Evolutionary conservation across 148 eudicot genomes (phyloP).

Genomic region (Vaccinium corymbosum): DNA sequence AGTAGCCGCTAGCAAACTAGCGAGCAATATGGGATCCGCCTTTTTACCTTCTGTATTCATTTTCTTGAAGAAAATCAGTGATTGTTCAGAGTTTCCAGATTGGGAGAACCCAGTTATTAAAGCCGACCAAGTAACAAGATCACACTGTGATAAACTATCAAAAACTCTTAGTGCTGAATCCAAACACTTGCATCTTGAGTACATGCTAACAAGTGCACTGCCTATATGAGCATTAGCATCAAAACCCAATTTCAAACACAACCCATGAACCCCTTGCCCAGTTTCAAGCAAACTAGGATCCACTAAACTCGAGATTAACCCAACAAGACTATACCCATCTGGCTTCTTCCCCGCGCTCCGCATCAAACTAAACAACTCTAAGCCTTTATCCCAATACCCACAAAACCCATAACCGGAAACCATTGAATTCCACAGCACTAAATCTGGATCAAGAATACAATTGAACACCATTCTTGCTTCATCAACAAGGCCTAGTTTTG

Average conservation of each 20-base stretch:
- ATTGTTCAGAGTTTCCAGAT: constrained; percentile 33
- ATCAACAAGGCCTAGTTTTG: constrained; percentile 49
- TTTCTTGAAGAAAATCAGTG: constrained; percentile 44
- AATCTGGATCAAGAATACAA: constrained; percentile 47
- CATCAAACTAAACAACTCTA: constrained; percentile 46
- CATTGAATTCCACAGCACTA: constrained; percentile 72
- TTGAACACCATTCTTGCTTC: constrained; percentile 58
- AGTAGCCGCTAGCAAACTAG: constrained; percentile 53
- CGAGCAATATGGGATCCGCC: constrained; percentile 59
- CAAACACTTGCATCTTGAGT: constrained; percentile 60
- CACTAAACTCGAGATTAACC: constrained; percentile 44
- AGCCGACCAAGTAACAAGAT: constrained; percentile 79
- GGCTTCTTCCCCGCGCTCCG: constrained; percentile 36
- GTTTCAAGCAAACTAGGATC: constrained; percentile 40
- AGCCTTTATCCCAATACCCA: constrained; percentile 52
- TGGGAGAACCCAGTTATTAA: constrained; percentile 69
- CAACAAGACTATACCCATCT: constrained; percentile 78
- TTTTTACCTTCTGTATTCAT: constrained; percentile 46
- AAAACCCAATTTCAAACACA: constrained; percentile 56
- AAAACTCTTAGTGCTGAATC: constrained; percentile 57
- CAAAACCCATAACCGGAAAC: constrained; percentile 52
- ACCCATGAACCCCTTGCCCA: constrained; percentile 61
- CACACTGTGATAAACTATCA: constrained; percentile 41
- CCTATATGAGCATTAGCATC: constrained; percentile 52
- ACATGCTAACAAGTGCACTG: constrained; percentile 70